phyloP scores from a whole-genome alignment of 129 eudicot genomes.

The Dittrichia graveolens region DNA sequence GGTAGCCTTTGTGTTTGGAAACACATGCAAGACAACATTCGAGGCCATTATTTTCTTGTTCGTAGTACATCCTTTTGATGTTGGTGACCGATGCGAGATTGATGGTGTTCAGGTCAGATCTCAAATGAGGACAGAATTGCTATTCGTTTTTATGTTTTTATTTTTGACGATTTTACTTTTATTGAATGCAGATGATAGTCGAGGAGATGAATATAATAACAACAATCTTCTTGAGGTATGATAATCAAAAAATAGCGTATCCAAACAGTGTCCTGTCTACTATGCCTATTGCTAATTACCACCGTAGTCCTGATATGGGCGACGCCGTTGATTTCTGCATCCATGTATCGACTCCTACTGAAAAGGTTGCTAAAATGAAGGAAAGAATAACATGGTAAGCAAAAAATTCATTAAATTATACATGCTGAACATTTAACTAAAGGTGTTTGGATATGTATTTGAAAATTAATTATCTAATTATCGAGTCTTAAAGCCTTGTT shows the following conservation, averaged over 20 bases:
- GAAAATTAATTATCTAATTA: not conserved
- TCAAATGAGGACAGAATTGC: not conserved
- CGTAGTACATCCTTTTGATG: constrained; percentile 57
- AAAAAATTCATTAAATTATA: too few relatives aligned
- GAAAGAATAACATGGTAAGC: constrained; percentile 42
- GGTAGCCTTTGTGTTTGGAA: constrained; percentile 54
- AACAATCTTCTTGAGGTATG: constrained; percentile 51
- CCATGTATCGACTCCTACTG: constrained; percentile 48
- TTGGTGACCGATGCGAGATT: constrained; percentile 60
- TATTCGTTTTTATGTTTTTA: not conserved
- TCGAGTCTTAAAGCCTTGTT: not conserved
- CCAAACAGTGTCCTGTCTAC: constrained; percentile 47
- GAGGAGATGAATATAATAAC: constrained; percentile 62
- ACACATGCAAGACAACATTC: constrained; percentile 55
- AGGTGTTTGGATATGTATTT: too few relatives aligned
- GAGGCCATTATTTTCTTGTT: constrained; percentile 58
- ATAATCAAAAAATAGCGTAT: constrained; percentile 47
- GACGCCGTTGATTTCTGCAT: constrained; percentile 55
- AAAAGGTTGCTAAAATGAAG: constrained; percentile 47
- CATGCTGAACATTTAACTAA: too few relatives aligned
- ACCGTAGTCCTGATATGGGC: constrained; percentile 62
- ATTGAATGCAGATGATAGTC: constrained; percentile 46
- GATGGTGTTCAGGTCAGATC: constrained; percentile 53
- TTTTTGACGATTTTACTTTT: not conserved
- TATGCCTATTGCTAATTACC: constrained; percentile 53